Conservation (phyloP, 768 basidiomycete species). For the Boletus vermiculosoides region DNA sequence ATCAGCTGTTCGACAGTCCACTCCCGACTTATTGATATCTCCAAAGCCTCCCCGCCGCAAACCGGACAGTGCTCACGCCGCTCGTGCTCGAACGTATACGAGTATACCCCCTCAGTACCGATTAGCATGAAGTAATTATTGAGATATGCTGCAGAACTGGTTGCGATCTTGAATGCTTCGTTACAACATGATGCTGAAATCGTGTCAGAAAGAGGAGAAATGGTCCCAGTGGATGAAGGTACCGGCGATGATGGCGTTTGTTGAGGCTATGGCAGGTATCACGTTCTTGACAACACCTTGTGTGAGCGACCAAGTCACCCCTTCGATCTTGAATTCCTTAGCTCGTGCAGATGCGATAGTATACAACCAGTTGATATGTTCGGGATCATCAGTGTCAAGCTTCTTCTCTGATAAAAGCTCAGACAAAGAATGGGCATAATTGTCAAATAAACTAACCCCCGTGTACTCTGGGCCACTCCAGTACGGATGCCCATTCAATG, state of each 20-base stretch:
- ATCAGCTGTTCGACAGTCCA: slow-evolving; percentile 85
- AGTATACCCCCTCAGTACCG: slow-evolving; percentile 94
- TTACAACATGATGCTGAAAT: slow-evolving; percentile 89
- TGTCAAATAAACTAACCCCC: slow-evolving; percentile 54
- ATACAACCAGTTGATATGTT: slow-evolving; percentile 94
- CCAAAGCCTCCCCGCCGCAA: slow-evolving; percentile 87
- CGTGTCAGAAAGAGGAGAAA: slow-evolving; percentile 3
- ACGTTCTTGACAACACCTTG: slow-evolving; percentile 99
- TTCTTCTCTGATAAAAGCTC: slow-evolving; percentile 64
- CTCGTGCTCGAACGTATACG: slow-evolving; percentile 96
- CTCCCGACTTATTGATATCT: slow-evolving; percentile 65
- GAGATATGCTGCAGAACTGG: slow-evolving; percentile 88
- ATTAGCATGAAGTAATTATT: slow-evolving; percentile 99
- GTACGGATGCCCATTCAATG: slow-evolving; percentile 98
- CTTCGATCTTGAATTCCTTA: slow-evolving; percentile 94
- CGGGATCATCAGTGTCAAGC: slow-evolving; percentile 95
- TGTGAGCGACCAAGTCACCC: slow-evolving; percentile 95
- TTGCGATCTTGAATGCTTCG: slow-evolving; percentile 98
- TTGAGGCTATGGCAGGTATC: slow-evolving; percentile 97
- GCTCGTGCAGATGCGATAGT: slow-evolving; percentile 78
- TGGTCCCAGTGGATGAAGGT: slow-evolving; percentile 14
- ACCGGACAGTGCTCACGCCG: slow-evolving; percentile 93
- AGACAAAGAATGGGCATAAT: not conserved
- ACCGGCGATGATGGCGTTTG: slow-evolving; percentile 98
- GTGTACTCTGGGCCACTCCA: slow-evolving; percentile 96